phyloP scores from a whole-genome alignment of 768 basidiomycete genomes.

The Tubosaeta brunneosetosa region DNA sequence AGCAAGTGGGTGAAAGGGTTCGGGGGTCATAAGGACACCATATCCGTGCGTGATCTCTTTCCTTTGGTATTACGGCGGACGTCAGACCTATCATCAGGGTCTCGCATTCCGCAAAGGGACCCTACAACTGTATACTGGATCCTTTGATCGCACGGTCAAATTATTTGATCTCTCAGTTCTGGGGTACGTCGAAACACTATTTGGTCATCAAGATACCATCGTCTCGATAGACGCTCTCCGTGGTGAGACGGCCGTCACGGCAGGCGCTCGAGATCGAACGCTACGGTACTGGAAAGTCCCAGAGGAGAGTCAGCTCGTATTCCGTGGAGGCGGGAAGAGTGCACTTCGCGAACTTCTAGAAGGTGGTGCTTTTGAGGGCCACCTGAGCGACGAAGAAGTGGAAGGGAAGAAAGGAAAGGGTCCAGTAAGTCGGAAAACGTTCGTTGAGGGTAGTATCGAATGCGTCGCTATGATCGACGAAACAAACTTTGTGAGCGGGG shows the following conservation, averaged over 20 bases:
- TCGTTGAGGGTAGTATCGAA: constrained; percentile 88
- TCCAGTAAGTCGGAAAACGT: constrained; percentile 33
- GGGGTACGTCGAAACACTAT: constrained; percentile 94
- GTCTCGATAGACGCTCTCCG: constrained; percentile 75
- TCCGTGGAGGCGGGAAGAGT: constrained; percentile 90
- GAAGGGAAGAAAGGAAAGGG: constrained; percentile 32
- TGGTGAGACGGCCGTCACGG: constrained; percentile 79
- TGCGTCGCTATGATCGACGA: constrained; percentile 95
- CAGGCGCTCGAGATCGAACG: constrained; percentile 88
- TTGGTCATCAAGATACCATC: constrained; percentile 93
- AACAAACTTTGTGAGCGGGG: constrained; percentile 85
- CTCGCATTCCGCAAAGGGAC: constrained; percentile 76
- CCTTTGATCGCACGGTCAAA: constrained; percentile 86
- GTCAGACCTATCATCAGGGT: constrained; percentile 36
- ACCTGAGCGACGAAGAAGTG: constrained; percentile 46
- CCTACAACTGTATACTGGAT: constrained; percentile 62
- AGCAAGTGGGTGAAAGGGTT: constrained; percentile 77
- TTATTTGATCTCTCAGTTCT: constrained; percentile 78
- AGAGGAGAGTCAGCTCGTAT: constrained; percentile 93
- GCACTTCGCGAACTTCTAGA: constrained; percentile 76
- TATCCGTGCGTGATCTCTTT: constrained; percentile 52
- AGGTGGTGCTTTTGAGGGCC: constrained; percentile 60
- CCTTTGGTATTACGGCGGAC: constrained; percentile 26
- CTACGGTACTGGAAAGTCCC: constrained; percentile 94
- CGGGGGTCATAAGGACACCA: constrained; percentile 67